phyloP scores from a whole-genome alignment of 2,329 filamentous ascomycete genomes.

The Calonectria hawksworthii region DNA sequence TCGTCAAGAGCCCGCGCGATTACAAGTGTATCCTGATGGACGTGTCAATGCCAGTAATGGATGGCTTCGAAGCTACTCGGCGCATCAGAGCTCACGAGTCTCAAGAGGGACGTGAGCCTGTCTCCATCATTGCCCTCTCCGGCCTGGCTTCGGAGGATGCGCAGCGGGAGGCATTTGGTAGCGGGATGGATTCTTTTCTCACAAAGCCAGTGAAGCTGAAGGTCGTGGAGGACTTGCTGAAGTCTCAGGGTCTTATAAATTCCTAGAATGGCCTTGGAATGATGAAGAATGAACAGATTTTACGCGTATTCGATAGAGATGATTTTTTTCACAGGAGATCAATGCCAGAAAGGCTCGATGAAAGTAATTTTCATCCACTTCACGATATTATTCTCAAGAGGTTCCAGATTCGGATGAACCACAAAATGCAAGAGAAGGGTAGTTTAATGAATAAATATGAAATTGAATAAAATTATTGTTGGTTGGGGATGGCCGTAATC shows the following conservation, averaged over 20 bases:
- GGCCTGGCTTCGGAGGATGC: constrained; percentile 64
- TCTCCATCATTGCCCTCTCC: constrained; percentile 66
- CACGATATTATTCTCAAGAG: neutral
- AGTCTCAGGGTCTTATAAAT: neutral
- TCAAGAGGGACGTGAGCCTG: constrained; percentile 55
- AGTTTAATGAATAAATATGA: neutral
- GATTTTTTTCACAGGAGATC: neutral
- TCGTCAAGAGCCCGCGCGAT: constrained; percentile 34
- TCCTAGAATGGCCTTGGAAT: neutral
- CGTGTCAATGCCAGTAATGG: constrained; percentile 71
- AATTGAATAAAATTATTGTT: neutral
- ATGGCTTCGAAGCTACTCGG: constrained; percentile 65
- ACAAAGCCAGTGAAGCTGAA: constrained; percentile 66
- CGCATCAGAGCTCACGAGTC: constrained; percentile 64
- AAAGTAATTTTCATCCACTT: too few species aligned
- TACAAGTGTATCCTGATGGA: constrained; percentile 59
- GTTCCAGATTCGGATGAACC: neutral
- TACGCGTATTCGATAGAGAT: too few species aligned
- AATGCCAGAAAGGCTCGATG: neutral
- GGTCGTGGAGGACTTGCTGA: constrained; percentile 48
- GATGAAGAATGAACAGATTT: neutral
- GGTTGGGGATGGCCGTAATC: neutral
- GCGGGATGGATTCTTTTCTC: constrained; percentile 67
- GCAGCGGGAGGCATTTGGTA: constrained; percentile 66
- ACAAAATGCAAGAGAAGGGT: neutral